Evolutionary conservation across 2,329 filamentous ascomycete genomes (phyloP).

Genomic region (Alternaria rosae): DNA sequence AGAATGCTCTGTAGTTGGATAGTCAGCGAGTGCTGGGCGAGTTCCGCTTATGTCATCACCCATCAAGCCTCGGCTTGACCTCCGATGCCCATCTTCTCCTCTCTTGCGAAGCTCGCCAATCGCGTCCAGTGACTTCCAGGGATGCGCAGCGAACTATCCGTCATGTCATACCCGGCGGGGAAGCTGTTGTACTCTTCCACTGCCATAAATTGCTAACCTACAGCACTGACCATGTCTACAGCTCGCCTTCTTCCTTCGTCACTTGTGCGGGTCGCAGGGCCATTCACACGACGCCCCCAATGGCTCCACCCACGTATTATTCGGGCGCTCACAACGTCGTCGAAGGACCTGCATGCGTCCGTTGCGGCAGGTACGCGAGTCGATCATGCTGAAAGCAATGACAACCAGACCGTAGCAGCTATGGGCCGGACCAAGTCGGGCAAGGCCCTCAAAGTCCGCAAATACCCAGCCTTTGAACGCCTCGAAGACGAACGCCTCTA

Average conservation of each 20-base stretch:
- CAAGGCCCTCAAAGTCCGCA: constrained; percentile 55
- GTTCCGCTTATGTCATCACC: not conserved
- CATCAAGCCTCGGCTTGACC: not conserved
- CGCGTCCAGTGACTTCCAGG: not conserved
- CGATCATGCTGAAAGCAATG: constrained; percentile 46
- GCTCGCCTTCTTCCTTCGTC: not conserved
- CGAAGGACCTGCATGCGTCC: constrained; percentile 23
- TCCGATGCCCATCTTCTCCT: not conserved
- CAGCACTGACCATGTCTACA: constrained; percentile 18
- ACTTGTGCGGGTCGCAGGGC: not conserved
- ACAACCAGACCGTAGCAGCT: constrained; percentile 55
- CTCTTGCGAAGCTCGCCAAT: constrained; percentile 2
- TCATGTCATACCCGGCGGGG: constrained; percentile 8
- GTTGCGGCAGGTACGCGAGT: constrained; percentile 30
- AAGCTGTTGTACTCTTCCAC: not conserved
- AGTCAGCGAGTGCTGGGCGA: not conserved
- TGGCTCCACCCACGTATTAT: not conserved
- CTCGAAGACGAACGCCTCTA: constrained; percentile 54
- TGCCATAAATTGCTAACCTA: not conserved
- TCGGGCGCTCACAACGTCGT: constrained; percentile 22
- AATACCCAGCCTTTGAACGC: constrained; percentile 52
- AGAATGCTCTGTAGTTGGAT: not conserved
- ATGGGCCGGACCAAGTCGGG: constrained; percentile 57
- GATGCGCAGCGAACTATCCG: not conserved
- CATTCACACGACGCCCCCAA: not conserved